phyloP scores from a whole-genome alignment of 164 flowering plant genomes.

The Chimonanthus praecox region DNA sequence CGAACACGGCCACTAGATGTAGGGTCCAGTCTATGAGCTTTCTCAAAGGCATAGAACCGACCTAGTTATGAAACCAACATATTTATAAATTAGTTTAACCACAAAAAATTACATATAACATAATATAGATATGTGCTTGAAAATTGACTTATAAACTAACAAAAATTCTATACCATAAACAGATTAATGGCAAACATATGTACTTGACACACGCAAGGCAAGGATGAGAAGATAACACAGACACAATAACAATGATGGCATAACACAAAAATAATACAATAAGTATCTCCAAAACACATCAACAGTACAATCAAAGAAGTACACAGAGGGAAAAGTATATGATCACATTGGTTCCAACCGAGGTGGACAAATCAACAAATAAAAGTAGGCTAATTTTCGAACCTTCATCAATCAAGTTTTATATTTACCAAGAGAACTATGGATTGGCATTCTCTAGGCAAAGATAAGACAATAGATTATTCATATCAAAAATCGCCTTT shows the following conservation, averaged over 20 bases:
- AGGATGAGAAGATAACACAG: background rate
- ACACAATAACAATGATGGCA: background rate
- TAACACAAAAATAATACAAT: background rate
- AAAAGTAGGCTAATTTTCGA: too few species aligned
- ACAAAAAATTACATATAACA: background rate
- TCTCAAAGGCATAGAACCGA: constrained; percentile 99
- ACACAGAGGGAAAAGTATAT: too few species aligned
- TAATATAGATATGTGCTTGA: too few species aligned
- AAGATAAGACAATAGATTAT: too few species aligned
- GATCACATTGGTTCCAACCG: too few species aligned
- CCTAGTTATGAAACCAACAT: constrained; percentile 32
- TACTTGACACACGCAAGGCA: background rate
- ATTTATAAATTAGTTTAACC: background rate
- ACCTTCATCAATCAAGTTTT: too few species aligned
- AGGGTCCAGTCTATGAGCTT: constrained; percentile 95
- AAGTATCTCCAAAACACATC: background rate
- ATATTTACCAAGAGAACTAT: too few species aligned
- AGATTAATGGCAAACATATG: background rate
- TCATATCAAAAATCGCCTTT: too few species aligned
- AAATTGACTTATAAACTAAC: background rate
- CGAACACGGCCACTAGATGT: constrained; percentile 97
- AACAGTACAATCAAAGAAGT: background rate
- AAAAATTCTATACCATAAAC: background rate
- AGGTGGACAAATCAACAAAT: too few species aligned
- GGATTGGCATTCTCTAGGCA: too few species aligned